phyloP scores from a whole-genome alignment of 2,329 filamentous ascomycete genomes.

The Purpureocillium takamizusanense region DNA sequence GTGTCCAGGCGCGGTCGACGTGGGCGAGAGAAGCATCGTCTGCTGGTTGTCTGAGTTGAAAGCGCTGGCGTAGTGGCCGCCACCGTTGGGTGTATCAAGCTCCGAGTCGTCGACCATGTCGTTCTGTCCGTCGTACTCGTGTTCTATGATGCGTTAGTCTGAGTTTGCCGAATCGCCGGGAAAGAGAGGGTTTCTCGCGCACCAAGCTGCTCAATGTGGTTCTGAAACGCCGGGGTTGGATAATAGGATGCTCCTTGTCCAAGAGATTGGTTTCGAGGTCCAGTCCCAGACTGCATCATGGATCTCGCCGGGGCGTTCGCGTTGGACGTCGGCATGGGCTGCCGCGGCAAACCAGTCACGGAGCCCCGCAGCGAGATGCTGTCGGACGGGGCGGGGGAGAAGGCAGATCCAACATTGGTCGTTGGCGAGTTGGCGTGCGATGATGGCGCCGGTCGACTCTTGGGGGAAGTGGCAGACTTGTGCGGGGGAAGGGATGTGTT shows the following conservation, averaged over 20 bases:
- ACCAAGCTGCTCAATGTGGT: conserved; percentile 92
- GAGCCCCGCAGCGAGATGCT: conserved; percentile 35
- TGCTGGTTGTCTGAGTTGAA: conserved; percentile 40
- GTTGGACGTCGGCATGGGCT: conserved; percentile 19
- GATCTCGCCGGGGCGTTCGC: conserved; percentile 15
- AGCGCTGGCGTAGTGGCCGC: conserved; percentile 54
- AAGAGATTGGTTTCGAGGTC: conserved; percentile 24
- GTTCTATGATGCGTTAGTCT: conserved; percentile 71
- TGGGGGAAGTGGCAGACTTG: conserved; percentile 54
- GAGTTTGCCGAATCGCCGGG: conserved; percentile 50
- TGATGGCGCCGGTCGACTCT: conserved; percentile 72
- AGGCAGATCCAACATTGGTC: conserved; percentile 35
- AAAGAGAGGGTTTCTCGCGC: conserved; percentile 48
- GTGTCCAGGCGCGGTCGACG: conserved; percentile 25
- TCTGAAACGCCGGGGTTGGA: conserved; percentile 74
- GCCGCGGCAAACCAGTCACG: conserved; percentile 20
- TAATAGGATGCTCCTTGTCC: conserved; percentile 54
- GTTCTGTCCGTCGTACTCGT: conserved; percentile 88
- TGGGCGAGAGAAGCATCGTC: conserved; percentile 30
- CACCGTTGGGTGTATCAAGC: conserved; percentile 56
- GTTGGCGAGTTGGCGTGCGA: conserved; percentile 60
- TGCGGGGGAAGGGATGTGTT: conserved; percentile 37
- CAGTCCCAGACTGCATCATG: conserved; percentile 25
- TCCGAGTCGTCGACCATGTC: conserved; percentile 82
- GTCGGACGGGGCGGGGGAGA: conserved; percentile 37